Evolutionary conservation across 208 protist species (phyloP).

Genomic region (Wallacemonas sp.): DNA sequence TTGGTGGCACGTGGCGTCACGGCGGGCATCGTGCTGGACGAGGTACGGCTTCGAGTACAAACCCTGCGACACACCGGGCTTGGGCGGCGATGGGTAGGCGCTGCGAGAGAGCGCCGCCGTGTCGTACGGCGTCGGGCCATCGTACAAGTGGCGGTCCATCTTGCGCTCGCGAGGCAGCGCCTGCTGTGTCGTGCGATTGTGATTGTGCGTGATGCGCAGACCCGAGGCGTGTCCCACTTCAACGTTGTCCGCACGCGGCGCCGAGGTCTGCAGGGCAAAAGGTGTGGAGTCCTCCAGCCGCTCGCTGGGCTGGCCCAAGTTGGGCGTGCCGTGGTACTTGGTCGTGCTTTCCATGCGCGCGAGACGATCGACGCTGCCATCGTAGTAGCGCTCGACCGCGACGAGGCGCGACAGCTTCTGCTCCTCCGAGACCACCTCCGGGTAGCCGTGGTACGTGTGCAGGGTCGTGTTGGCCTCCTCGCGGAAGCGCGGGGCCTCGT

Average conservation of each 20-base stretch:
- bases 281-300: constrained; percentile 40
- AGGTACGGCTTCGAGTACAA: constrained; percentile 34
- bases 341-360: constrained; percentile 32
- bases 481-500: constrained; percentile 31
- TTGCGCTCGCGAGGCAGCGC: constrained; percentile 12
- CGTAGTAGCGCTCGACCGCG: constrained; percentile 48
- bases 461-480: constrained; percentile 32
- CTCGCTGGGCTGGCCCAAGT: constrained; percentile 35
- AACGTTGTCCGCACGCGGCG: constrained; percentile 42
- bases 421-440: constrained; percentile 51
- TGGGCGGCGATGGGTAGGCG: constrained; percentile 67
- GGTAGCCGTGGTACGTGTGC: constrained; percentile 37
- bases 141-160: constrained; percentile 27
- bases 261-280: constrained; percentile 54
- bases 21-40: constrained; percentile 33
- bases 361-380: constrained; percentile 37
- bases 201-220: constrained; percentile 37
- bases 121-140: constrained; percentile 47
- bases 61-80: constrained; percentile 47
- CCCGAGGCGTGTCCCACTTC: constrained; percentile 15
- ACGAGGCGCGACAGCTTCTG: constrained; percentile 48
- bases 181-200: constrained; percentile 29
- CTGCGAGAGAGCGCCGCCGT: constrained; percentile 34
- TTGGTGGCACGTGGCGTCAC: constrained; percentile 21
- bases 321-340: constrained; percentile 29